Evolutionary conservation across 768 basidiomycete species (phyloP).

Genomic region (Russula dissimulans): DNA sequence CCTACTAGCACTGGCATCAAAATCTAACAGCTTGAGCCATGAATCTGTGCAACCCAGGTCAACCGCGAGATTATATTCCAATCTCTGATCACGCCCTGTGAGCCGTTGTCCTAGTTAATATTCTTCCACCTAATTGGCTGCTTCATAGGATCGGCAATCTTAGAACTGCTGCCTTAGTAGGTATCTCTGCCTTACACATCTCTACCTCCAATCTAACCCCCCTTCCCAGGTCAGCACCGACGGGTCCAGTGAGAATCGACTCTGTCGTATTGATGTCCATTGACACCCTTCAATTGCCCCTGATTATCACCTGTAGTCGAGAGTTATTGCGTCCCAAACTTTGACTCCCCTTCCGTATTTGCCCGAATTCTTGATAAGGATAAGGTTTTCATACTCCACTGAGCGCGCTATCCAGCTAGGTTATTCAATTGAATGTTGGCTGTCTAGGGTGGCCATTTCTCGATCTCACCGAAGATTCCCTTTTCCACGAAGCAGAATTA

Average conservation of each 20-base stretch:
- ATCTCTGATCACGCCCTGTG: conserved; percentile 77
- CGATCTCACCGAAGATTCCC: conserved; percentile 61
- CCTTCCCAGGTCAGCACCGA: conserved; percentile 54
- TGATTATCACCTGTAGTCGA: conserved; percentile 46
- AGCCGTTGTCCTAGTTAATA: conserved; percentile 23
- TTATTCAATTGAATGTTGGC: conserved; percentile 7
- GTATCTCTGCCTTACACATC: conserved; percentile 11
- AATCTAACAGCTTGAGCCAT: not conserved
- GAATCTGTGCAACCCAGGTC: conserved; percentile 18
- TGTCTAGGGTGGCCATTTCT: conserved; percentile 78
- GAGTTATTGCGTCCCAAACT: conserved; percentile 87
- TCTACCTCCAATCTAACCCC: not conserved
- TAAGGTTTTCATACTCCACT: conserved; percentile 33
- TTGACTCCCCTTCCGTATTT: conserved; percentile 89
- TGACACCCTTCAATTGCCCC: not conserved
- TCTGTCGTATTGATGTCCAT: too few species aligned
- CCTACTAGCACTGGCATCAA: too few species aligned
- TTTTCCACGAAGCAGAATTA: conserved; percentile 78
- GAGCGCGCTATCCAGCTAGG: not conserved
- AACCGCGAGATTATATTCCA: conserved; percentile 58
- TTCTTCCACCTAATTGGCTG: not conserved
- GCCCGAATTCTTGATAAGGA: conserved; percentile 83
- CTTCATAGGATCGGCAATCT: conserved; percentile 69
- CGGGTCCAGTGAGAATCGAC: conserved; percentile 50
- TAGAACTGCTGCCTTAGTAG: conserved; percentile 66